These are phyloP conservation scores for Phytopythium mirpurense DNA, from an alignment of 352 stramenopile genomes.

Conservation along the genomic window DNA sequence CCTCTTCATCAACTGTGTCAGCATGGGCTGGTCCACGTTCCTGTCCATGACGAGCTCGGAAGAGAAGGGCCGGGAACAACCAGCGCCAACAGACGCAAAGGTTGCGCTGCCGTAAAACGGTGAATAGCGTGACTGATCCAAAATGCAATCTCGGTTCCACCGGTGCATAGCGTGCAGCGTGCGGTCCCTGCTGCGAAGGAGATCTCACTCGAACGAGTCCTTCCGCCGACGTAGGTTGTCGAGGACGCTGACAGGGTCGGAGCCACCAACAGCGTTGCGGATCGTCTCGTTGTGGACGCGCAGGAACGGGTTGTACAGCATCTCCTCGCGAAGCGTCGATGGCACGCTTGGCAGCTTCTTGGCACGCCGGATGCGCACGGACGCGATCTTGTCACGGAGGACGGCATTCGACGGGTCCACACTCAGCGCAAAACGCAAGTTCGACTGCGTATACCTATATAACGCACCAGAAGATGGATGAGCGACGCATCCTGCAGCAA, in stretches of 20 bases:
- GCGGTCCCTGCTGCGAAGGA: no score
- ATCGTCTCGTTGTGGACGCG: slow-evolving; percentile 82
- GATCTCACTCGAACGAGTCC: slow-evolving; percentile 58
- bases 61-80: not conserved
- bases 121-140: not conserved
- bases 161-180: no score
- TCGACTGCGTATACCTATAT: slow-evolving; percentile 86
- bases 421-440: slow-evolving; percentile 91
- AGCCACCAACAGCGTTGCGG: slow-evolving; percentile 70
- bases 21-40: slow-evolving; percentile 35
- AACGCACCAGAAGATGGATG: no score
- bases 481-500: no score
- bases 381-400: slow-evolving; percentile 82
- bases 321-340: slow-evolving; percentile 83
- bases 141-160: no score
- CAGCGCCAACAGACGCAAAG: not conserved
- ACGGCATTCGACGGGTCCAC: slow-evolving; percentile 90
- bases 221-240: slow-evolving; percentile 75
- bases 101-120: not conserved
- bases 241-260: slow-evolving; percentile 73
- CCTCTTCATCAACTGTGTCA: slow-evolving; percentile 42
- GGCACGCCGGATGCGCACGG: slow-evolving; percentile 64
- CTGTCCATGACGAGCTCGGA: slow-evolving; percentile 19
- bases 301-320: slow-evolving; percentile 86
- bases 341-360: slow-evolving; percentile 91